phyloP scores from a whole-genome alignment of 2,329 filamentous ascomycete species.

The Ophiosphaerella herpotricha region DNA sequence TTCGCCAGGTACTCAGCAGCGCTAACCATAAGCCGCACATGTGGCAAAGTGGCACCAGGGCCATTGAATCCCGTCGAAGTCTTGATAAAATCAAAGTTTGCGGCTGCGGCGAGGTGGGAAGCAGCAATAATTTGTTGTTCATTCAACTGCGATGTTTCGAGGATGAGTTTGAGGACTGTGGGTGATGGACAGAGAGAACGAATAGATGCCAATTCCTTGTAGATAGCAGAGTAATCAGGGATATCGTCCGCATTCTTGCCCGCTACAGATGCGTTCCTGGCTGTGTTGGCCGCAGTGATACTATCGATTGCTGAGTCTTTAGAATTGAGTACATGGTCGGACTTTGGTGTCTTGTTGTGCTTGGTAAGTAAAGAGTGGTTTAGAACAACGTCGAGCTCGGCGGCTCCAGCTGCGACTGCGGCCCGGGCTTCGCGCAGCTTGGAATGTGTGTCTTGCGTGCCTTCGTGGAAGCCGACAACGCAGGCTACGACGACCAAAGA shows the following conservation, averaged over 20 bases:
- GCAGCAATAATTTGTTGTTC: slow-evolving; percentile 58
- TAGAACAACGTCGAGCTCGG: slow-evolving; percentile 64
- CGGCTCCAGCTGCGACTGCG: slow-evolving; percentile 57
- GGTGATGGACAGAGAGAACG: slow-evolving; percentile 53
- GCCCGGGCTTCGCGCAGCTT: slow-evolving; percentile 58
- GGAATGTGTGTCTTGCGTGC: slow-evolving; percentile 56
- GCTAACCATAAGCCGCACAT: slow-evolving; percentile 60
- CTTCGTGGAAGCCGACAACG: slow-evolving; percentile 65
- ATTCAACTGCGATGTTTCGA: slow-evolving; percentile 61
- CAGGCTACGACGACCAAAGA: slow-evolving; percentile 58
- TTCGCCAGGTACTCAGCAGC: slow-evolving; percentile 52
- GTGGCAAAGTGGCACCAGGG: slow-evolving; percentile 56
- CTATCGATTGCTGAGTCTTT: slow-evolving; percentile 40
- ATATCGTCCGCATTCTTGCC: slow-evolving; percentile 25
- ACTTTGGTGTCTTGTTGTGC: slow-evolving; percentile 24
- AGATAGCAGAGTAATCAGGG: slow-evolving; percentile 55
- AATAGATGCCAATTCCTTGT: slow-evolving; percentile 58
- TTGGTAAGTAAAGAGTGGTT: slow-evolving; percentile 56
- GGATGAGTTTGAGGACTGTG: slow-evolving; percentile 59
- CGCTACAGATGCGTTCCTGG: slow-evolving; percentile 18
- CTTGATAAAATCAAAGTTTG: slow-evolving; percentile 64
- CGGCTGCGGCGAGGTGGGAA: slow-evolving; percentile 56
- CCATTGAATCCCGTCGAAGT: slow-evolving; percentile 65
- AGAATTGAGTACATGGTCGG: slow-evolving; percentile 10
- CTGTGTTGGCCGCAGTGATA: slow-evolving; percentile 41